These are phyloP conservation scores for Mercurialis annua DNA, from an alignment of 345 rosid genomes.

Conservation along the genomic window DNA sequence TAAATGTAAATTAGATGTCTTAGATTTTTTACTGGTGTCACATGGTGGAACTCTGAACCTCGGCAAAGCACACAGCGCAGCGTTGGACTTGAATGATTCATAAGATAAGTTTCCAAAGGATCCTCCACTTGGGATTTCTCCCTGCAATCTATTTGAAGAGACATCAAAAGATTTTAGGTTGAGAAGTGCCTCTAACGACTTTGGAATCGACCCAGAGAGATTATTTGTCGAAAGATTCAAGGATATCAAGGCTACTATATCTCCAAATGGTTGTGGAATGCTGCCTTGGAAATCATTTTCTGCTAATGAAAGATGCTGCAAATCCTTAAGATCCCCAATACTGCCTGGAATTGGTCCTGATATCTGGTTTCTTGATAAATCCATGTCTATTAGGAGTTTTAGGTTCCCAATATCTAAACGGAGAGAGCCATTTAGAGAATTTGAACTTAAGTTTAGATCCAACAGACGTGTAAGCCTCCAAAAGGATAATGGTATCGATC, in stretches of 20 bases:
- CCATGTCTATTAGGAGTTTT: neutral
- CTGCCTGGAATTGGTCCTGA: neutral
- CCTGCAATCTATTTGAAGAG: conserved; percentile 7
- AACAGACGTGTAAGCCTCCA: conserved; percentile 3
- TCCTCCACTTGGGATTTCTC: conserved; percentile 15
- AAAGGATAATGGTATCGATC: conserved; percentile 1
- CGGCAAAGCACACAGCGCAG: neutral
- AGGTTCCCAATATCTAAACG: neutral
- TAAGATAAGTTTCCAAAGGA: conserved; percentile 1
- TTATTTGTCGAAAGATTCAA: conserved; percentile 9
- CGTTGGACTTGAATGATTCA: conserved; percentile 3
- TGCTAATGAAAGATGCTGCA: conserved; percentile 2
- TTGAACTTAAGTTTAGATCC: neutral
- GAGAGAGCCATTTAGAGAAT: conserved; percentile 7
- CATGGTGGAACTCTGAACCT: neutral
- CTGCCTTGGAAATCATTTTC: conserved; percentile 9
- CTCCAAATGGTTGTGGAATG: conserved; percentile 5
- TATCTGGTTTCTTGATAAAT: conserved; percentile 23
- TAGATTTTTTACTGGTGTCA: neutral
- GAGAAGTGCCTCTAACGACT: neutral
- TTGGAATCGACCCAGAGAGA: conserved; percentile 14
- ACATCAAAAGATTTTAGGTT: conserved; percentile 3
- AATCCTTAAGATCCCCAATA: neutral
- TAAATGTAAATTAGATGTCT: neutral
- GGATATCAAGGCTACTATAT: neutral